Evolutionary conservation across 2,329 filamentous ascomycete genomes (phyloP).

Genomic region (Huntiella decipiens): DNA sequence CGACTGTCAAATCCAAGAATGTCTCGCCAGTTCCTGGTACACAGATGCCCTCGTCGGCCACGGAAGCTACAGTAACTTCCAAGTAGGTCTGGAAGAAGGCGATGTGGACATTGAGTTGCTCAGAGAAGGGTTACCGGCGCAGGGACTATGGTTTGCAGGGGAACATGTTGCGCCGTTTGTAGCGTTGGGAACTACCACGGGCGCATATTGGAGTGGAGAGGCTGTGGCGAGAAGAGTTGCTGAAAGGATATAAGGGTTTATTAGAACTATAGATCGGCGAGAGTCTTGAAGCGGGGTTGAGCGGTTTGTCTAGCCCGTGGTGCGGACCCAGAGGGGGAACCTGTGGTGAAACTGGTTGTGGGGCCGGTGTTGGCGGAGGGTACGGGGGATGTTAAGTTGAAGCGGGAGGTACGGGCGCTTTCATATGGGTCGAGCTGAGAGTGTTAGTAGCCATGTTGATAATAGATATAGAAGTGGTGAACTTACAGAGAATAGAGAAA

Average conservation of each 20-base stretch:
- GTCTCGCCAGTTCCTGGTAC: slow-evolving; percentile 59
- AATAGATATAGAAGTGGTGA: not conserved
- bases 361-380: too few relatives aligned
- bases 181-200: slow-evolving; percentile 70
- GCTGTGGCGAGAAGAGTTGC: slow-evolving; percentile 48
- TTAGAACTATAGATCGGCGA: slow-evolving; percentile 29
- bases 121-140: slow-evolving; percentile 41
- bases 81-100: slow-evolving; percentile 49
- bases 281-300: slow-evolving; percentile 24
- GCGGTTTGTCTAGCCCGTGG: too few relatives aligned
- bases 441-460: not conserved
- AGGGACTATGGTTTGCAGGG: slow-evolving; percentile 68
- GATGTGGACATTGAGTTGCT: slow-evolving; percentile 53
- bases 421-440: slow-evolving; percentile 41
- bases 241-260: slow-evolving; percentile 28
- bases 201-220: slow-evolving; percentile 85
- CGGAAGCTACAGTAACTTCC: slow-evolving; percentile 75
- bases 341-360: too few relatives aligned
- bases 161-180: slow-evolving; percentile 86
- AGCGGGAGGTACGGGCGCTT: slow-evolving; percentile 38
- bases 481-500: slow-evolving; percentile 40
- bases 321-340: too few relatives aligned
- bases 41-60: slow-evolving; percentile 61
- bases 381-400: slow-evolving; percentile 22
- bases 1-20: slow-evolving; percentile 41